phyloP scores from a whole-genome alignment of 805 yeast genomes.

The Candida methanosorbosa region DNA sequence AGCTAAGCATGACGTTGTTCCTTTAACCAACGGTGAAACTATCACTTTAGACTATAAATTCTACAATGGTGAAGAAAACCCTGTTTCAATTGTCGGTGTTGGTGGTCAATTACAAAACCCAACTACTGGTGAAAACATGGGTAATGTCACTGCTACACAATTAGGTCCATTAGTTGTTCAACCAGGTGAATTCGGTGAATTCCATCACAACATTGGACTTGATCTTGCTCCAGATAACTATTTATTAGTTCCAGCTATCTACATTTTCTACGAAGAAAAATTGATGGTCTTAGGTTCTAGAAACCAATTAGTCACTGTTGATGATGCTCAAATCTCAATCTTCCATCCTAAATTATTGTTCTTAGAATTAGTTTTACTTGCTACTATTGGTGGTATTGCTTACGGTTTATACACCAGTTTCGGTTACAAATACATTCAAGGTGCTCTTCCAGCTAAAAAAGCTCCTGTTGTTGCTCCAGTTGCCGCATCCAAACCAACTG shows the following conservation, averaged over 20 bases:
- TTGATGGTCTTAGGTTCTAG: slow-evolving; percentile 48
- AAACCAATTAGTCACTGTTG: slow-evolving; percentile 47
- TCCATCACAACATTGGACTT: slow-evolving; percentile 54
- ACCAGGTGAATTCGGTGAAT: slow-evolving; percentile 37
- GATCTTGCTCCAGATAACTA: slow-evolving; percentile 50
- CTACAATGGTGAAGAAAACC: slow-evolving; percentile 42
- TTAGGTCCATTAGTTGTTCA: slow-evolving; percentile 51
- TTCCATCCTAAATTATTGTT: slow-evolving; percentile 67
- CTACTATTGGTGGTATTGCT: slow-evolving; percentile 38
- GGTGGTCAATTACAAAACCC: slow-evolving; percentile 60
- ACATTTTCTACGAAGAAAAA: slow-evolving; percentile 39
- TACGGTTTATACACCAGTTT: slow-evolving; percentile 37
- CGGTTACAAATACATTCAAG: slow-evolving; percentile 37
- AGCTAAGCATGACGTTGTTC: slow-evolving; percentile 30
- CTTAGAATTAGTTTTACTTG: slow-evolving; percentile 45
- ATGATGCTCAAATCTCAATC: slow-evolving; percentile 58
- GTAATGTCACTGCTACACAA: slow-evolving; percentile 57
- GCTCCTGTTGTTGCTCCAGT: slow-evolving; percentile 19
- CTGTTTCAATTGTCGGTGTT: slow-evolving; percentile 51
- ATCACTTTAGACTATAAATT: slow-evolving; percentile 43
- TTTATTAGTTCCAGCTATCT: slow-evolving; percentile 51
- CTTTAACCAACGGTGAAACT: slow-evolving; percentile 41
- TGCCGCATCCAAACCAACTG: slow-evolving; percentile 14
- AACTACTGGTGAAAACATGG: slow-evolving; percentile 36
- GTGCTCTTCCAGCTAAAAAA: slow-evolving; percentile 26